A percentile compares a stretch with the other conserved stretches of the same genome.
These are phyloP conservation scores for Candida alai DNA, from an alignment of 805 yeast species.

Conservation along the genomic window DNA sequence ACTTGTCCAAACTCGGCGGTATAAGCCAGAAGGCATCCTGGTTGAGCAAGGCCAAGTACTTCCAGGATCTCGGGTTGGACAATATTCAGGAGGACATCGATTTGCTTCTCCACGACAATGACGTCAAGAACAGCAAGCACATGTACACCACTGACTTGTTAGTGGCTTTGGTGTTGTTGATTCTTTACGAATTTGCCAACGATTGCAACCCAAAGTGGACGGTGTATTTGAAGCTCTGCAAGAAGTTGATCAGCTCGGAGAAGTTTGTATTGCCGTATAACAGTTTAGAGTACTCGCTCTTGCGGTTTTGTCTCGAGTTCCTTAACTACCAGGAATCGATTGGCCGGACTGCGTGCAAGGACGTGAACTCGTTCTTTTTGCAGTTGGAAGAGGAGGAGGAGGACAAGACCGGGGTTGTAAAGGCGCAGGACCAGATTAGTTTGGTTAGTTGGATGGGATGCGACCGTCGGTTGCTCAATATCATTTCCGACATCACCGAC, in stretches of 20 bases:
- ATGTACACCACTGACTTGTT: conserved; percentile 15
- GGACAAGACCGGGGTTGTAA: conserved; percentile 1
- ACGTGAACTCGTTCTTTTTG: conserved; percentile 19
- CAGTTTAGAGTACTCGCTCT: conserved; percentile 16
- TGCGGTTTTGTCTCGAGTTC: conserved; percentile 22
- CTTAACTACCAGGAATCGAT: conserved; percentile 23
- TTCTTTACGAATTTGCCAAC: conserved; percentile 24
- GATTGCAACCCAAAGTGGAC: conserved; percentile 23
- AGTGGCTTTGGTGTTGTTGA: conserved; percentile 19
- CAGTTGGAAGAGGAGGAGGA: conserved; percentile 12
- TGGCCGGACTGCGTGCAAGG: conserved; percentile 29
- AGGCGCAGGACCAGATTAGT: conserved; percentile 4
- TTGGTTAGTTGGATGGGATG: conserved; percentile 32
- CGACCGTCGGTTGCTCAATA: conserved; percentile 19
- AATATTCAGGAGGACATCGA: conserved; percentile 10
- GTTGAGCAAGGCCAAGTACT: conserved; percentile 15
- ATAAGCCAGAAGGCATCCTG: conserved; percentile 13
- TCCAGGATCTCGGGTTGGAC: conserved; percentile 15
- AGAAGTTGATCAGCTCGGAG: conserved; percentile 14
- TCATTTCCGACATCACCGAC: conserved; percentile 30
- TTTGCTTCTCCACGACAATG: conserved; percentile 3
- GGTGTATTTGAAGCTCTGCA: conserved; percentile 17
- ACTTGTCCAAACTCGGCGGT: conserved; percentile 16
- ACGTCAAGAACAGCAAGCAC: not conserved
- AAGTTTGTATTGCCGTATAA: conserved; percentile 17